Conservation (phyloP, 2,329 filamentous ascomycete species). For the Chrysoporthe deuterocubensis region DNA sequence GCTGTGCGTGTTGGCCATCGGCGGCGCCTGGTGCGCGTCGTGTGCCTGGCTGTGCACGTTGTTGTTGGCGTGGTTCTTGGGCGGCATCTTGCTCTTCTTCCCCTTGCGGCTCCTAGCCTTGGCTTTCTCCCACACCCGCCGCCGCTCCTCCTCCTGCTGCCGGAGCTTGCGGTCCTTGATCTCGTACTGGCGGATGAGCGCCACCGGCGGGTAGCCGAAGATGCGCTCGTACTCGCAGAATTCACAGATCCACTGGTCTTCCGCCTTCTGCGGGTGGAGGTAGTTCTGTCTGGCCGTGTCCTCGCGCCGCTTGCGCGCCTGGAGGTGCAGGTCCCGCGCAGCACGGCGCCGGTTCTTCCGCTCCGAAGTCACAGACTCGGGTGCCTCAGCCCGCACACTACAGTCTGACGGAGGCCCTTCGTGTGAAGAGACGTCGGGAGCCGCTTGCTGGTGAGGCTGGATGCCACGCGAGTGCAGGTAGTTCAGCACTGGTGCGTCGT, state of each 20-base stretch:
- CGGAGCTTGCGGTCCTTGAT: conserved; percentile 88
- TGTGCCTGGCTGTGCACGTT: conserved; percentile 30
- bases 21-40: conserved; percentile 23
- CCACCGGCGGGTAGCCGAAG: conserved; percentile 83
- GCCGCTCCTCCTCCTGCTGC: conserved; percentile 83
- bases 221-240: conserved; percentile 98
- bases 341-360: conserved; percentile 57
- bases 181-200: conserved; percentile 89
- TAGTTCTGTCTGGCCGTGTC: conserved; percentile 78
- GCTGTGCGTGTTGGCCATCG: conserved; percentile 34
- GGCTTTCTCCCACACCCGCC: conserved; percentile 84
- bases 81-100: conserved; percentile 77
- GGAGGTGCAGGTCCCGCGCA: conserved; percentile 72
- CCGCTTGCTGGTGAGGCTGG: conserved; percentile 16
- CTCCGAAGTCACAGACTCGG: conserved; percentile 21
- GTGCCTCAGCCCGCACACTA: conserved; percentile 22
- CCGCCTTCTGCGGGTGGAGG: conserved; percentile 68
- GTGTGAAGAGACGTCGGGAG: background rate
- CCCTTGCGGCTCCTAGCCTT: conserved; percentile 91
- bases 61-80: conserved; percentile 46
- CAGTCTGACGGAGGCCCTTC: conserved; percentile 22
- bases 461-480: conserved; percentile 22
- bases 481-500: conserved; percentile 30
- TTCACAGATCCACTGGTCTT: conserved; percentile 93
- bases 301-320: conserved; percentile 77